These are phyloP conservation scores for Prunus salicina DNA, from an alignment of 306 rosid genomes.

Conservation along the genomic window DNA sequence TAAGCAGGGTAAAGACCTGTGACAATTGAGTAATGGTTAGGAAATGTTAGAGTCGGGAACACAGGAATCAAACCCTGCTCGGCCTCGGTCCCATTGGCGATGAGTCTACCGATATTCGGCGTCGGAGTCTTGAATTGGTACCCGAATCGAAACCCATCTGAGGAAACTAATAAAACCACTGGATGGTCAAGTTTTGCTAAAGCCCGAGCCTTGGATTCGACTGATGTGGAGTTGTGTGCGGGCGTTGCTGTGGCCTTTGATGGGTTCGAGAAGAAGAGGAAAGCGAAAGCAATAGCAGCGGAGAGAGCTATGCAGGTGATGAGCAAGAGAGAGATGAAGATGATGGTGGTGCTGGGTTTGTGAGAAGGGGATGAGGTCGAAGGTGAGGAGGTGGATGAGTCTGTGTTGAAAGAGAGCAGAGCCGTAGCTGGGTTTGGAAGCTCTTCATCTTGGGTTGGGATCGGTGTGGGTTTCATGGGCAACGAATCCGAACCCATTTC, in stretches of 20 bases:
- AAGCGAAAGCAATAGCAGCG: constrained; percentile 65
- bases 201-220: constrained; percentile 42
- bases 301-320: constrained; percentile 62
- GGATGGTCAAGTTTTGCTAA: constrained; percentile 63
- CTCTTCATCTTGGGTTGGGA: constrained; percentile 52
- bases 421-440: constrained; percentile 40
- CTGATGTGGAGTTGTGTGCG: background rate
- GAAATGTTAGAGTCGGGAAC: constrained; percentile 87
- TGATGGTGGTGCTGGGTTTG: constrained; percentile 31
- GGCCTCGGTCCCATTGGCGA: constrained; percentile 84
- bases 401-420: constrained; percentile 73
- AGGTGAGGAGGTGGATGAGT: constrained; percentile 26
- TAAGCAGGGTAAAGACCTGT: constrained; percentile 92
- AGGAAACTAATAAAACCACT: constrained; percentile 68
- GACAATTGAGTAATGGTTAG: constrained; percentile 86
- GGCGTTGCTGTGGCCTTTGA: background rate
- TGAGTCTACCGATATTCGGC: constrained; percentile 69
- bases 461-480: constrained; percentile 37
- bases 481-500: constrained; percentile 61
- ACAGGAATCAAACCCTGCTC: constrained; percentile 82
- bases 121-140: constrained; percentile 84
- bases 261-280: constrained; percentile 57
- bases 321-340: constrained; percentile 64
- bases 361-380: constrained; percentile 13
- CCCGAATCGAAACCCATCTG: constrained; percentile 94